Conservation (phyloP, 2,329 filamentous ascomycete species). For the Trichoderma aggressivum region DNA sequence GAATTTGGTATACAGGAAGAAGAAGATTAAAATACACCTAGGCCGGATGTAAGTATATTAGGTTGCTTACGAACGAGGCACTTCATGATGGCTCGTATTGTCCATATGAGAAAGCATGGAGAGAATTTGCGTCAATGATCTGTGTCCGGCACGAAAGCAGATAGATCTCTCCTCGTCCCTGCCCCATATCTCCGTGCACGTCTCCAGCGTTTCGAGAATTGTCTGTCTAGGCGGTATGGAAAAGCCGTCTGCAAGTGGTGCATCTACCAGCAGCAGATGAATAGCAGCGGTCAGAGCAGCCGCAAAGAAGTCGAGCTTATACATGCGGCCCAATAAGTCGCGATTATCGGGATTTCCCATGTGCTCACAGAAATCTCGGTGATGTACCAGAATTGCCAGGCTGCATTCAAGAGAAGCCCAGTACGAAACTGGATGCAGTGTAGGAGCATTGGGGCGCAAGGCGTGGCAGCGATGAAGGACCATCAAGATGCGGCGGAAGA, state of each 20-base stretch:
- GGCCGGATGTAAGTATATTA: background rate
- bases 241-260: background rate
- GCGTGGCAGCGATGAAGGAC: conserved; percentile 6
- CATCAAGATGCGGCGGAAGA: background rate
- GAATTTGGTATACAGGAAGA: conserved; percentile 19
- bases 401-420: conserved; percentile 11
- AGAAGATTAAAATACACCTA: background rate
- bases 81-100: background rate
- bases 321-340: background rate
- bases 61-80: background rate
- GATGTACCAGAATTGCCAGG: background rate
- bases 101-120: background rate
- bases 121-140: background rate
- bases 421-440: background rate
- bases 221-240: background rate
- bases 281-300: background rate
- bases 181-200: background rate
- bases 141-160: background rate
- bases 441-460: background rate
- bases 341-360: background rate
- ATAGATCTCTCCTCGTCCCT: background rate
- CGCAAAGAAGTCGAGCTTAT: background rate
- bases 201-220: background rate
- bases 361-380: conserved; percentile 5
- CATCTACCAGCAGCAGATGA: background rate